Evolutionary conservation across 2,329 filamentous ascomycete species (phyloP).

Genomic region (Beauveria scarabaeidicola): DNA sequence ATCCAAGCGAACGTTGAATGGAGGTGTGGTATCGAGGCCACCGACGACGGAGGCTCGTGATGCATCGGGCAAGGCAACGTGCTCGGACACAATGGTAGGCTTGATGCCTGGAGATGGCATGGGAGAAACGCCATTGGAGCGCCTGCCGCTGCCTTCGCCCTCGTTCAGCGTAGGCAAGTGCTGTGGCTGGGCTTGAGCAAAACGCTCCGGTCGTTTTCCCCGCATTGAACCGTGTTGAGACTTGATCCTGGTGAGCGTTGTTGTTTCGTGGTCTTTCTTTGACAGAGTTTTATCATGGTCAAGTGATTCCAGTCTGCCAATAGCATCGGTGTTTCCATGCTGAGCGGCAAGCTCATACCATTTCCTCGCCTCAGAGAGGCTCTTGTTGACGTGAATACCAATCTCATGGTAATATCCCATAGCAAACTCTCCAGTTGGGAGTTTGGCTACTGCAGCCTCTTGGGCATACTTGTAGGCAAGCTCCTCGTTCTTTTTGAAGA

Average conservation of each 20-base stretch:
- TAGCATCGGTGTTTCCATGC: slow-evolving; percentile 86
- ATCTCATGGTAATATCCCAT: slow-evolving; percentile 98
- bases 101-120: slow-evolving; percentile 33
- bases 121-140: slow-evolving; percentile 26
- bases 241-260: slow-evolving; percentile 82
- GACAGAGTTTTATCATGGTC: slow-evolving; percentile 75
- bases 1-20: slow-evolving; percentile 44
- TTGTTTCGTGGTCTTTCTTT: slow-evolving; percentile 85
- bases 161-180: slow-evolving; percentile 43
- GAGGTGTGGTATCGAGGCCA: slow-evolving; percentile 33
- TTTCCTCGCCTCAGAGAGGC: slow-evolving; percentile 68
- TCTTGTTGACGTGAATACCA: slow-evolving; percentile 81
- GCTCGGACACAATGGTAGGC: slow-evolving; percentile 30
- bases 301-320: slow-evolving; percentile 73
- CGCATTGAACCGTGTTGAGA: slow-evolving; percentile 65
- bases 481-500: slow-evolving; percentile 93
- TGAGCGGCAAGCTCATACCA: slow-evolving; percentile 90
- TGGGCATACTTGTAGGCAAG: slow-evolving; percentile 86
- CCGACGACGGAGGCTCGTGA: slow-evolving; percentile 30
- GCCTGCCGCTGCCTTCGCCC: slow-evolving; percentile 17
- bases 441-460: slow-evolving; percentile 70
- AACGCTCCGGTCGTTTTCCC: slow-evolving; percentile 51
- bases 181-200: slow-evolving; percentile 38
- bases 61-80: slow-evolving; percentile 38
- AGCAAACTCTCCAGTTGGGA: slow-evolving; percentile 89